Conservation (phyloP, 106 monocot genomes). For the Alisma plantagoaquatica region DNA sequence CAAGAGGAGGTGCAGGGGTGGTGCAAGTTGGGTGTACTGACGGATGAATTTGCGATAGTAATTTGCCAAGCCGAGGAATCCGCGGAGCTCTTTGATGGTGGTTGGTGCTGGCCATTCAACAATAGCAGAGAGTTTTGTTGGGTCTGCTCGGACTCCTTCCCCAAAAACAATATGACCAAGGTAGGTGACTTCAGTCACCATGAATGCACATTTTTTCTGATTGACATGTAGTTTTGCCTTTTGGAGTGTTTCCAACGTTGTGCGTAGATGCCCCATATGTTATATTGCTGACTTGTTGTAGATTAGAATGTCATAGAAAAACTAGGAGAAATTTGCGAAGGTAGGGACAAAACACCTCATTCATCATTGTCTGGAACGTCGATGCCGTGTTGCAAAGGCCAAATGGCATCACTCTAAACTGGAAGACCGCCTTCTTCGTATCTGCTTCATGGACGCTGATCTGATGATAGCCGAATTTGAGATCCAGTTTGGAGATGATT, state of each 20-base stretch:
- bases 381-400: conserved; percentile 4
- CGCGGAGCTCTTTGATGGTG: background rate
- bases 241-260: background rate
- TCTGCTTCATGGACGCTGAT: background rate
- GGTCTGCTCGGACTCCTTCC: background rate
- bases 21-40: too few species aligned
- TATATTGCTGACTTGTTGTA: background rate
- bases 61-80: conserved; percentile 1
- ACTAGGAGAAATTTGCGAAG: background rate
- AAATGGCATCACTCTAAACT: conserved; percentile 9
- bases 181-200: background rate
- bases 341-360: conserved; percentile 1
- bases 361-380: conserved; percentile 9
- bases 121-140: background rate
- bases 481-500: conserved; percentile 4
- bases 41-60: background rate
- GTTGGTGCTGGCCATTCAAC: background rate
- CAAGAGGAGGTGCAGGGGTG: too few species aligned
- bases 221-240: background rate
- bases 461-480: conserved; percentile 1
- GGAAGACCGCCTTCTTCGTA: background rate
- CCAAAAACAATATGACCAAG: background rate
- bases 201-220: background rate
- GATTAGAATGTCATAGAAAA: conserved; percentile 20
- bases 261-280: background rate